Percentiles rank a stretch among this genome's conserved stretches.
phyloP scores from a whole-genome alignment of 2,329 filamentous ascomycete species.

The Trichoderma gracile region DNA sequence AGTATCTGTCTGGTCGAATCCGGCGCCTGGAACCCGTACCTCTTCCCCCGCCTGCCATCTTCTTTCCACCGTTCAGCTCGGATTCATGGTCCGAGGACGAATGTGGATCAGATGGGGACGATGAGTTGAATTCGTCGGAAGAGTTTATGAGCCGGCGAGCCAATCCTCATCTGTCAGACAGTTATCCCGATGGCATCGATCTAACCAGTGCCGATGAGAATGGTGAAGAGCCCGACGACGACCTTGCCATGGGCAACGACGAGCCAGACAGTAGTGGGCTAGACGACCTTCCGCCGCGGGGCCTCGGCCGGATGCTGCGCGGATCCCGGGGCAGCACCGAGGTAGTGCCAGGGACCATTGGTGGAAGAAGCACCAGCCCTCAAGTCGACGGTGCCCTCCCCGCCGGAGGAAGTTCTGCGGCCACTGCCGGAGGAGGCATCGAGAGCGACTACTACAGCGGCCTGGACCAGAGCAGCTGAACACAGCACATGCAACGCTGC shows the following conservation, averaged over 20 bases:
- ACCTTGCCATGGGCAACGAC: slow-evolving; percentile 37
- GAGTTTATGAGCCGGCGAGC: slow-evolving; percentile 39
- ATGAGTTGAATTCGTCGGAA: slow-evolving; percentile 36
- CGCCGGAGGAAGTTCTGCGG: slow-evolving; percentile 41
- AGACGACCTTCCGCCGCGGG: neutral
- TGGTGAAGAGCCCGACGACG: slow-evolving; percentile 43
- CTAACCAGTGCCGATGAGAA: slow-evolving; percentile 47
- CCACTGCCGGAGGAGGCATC: slow-evolving; percentile 44
- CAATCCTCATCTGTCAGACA: slow-evolving; percentile 44
- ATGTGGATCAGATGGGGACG: slow-evolving; percentile 33
- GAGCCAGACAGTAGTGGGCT: neutral
- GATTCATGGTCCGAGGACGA: slow-evolving; percentile 41
- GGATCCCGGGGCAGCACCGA: slow-evolving; percentile 38
- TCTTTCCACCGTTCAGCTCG: slow-evolving; percentile 50
- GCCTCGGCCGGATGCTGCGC: slow-evolving; percentile 24
- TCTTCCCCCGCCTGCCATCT: slow-evolving; percentile 55
- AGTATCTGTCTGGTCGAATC: slow-evolving; percentile 48
- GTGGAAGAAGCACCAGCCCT: slow-evolving; percentile 38
- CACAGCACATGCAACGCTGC: neutral
- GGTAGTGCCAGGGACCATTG: slow-evolving; percentile 37
- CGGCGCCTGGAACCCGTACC: slow-evolving; percentile 49
- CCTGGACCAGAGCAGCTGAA: slow-evolving; percentile 33
- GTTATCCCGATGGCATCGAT: slow-evolving; percentile 44
- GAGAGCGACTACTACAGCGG: slow-evolving; percentile 44
- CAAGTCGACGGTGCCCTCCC: slow-evolving; percentile 34